Evolutionary conservation across 768 basidiomycete species (phyloP), one percentile per base, ranked within the genome.

Genomic region (Arthromyces matolae): DNA sequence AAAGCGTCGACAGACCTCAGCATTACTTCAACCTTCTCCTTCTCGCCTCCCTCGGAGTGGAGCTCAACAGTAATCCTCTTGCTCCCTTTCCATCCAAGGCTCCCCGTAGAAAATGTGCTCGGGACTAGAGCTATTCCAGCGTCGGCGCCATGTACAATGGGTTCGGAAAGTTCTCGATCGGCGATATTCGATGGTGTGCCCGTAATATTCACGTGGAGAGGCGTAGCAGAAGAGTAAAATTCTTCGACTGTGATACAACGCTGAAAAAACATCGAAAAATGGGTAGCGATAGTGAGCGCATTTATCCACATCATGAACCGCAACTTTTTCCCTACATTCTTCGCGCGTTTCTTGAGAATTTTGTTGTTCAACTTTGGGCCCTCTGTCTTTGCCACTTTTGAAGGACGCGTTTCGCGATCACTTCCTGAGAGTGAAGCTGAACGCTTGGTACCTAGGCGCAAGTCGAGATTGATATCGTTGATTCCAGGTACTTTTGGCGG

Each of bases 41-140:
- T 81, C 44, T 74, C 70, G 4, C 67, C 75, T 33, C 64, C 72
- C 13, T 78, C 76, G 0, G 68, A 59, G 46, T 73, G 70, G 13
- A 91, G 61, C 57, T 89, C 84, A 42, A 92, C 72, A 1, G 71
- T 73, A 50, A 90, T 64, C 20, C 81, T 76, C 62, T 83, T 85
- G 62, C 65, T 78, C 2, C 84, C 89, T 62, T 89, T 91, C 89
- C 89, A 92, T 14, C 90, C 89, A 61, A 85, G 89, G 60, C 85
- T 87, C 9, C 89, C 87, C 0, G 87, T 89, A 12, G 70, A 58
- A 64, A 92, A 89, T 31, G 77, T 70, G 49, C 66, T 76, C 1
- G 89, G 79, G 3, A 74, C 54, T 6, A 89, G 71, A 0, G 77
- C 75, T 18, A 82, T 73, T 8, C 85, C 87, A 22, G 79, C 71